Evolutionary conservation across 1,284 basidiomycete species (phyloP), one percentile per base, ranked within the genome.

Genomic region (Sporisorium scitamineum): DNA sequence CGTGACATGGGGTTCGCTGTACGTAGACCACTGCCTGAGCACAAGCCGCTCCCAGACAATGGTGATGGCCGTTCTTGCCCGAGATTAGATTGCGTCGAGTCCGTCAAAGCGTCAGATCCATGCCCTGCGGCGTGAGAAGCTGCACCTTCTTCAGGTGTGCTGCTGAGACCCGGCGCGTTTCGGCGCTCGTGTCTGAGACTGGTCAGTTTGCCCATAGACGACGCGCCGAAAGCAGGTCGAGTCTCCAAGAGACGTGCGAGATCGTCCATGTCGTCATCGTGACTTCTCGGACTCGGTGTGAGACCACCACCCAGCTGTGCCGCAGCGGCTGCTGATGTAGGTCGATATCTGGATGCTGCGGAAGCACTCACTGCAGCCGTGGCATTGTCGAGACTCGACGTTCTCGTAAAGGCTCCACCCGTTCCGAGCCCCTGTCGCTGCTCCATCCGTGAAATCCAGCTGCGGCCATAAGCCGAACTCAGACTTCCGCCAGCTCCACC

Each of bases 181-280:
- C 67, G 57, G 3, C 68, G 60, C 48, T 70, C 62, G 20, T 61
- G 53, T 20, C 70, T 39, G n/a, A 69, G 32, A 22, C 61, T 60
- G 1, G 62, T 45, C 44, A 66, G 39, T 39, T 67, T 65, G 48
- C 69, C 62, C 55, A 62, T 48, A 13, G 70, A 66, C 9, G 69
- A 65, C 14, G 62, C 44, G 24, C 64, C 60, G 14, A 80, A 67
- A 3, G 65, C 56, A 2, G 75, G 73, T 42, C 70, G 53, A 13
- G 73, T 70, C 42, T 80, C 76, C 34, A 81, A 44, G 54, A 81
- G 66, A 8, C 76, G 66, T 9, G 70, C 71, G 3, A 81, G 66
- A 41, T 79, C 80, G 44, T 76, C 78, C 48, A 81, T 64, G 44
- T 80, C 80, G 16, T 80, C 79, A 7, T 81, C 80, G 31, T 76